Base-by-base conservation (phyloP, 108 stramenopile genomes). In the Nitzschia sp. region DNA sequence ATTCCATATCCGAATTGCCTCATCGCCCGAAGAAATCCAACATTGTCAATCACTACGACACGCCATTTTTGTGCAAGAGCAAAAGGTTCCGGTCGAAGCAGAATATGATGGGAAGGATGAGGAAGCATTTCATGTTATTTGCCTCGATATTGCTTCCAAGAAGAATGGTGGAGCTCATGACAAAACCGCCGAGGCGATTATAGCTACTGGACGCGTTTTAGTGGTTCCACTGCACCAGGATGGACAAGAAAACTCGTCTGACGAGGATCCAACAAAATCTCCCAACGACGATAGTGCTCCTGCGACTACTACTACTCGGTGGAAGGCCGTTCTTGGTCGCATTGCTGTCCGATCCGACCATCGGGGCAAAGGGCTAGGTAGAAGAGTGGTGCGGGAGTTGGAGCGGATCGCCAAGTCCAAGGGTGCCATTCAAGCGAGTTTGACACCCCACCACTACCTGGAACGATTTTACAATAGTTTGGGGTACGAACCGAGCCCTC, bases 31-130 rank as follows among this genome's bases (percentile, higher is more conserved):
- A 23, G 49, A 51, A 51, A 17, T 51, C 19, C 19, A 51, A 19
- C 49, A 51, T 9, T 51, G 49, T 51, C 13, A 19, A 51, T 4
- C 19, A 4, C 49, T 51, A 19, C 49, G 49, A 5, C 49, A 51
- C 21, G 49, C 49, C 49, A 51, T 51, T 51, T 51, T 51, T 51
- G 49, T 51, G 5, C 49, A 51, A 51, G 49, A 51, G 21, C 49
- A 51, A 51, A 51, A 51, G n/a, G 49, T 51, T 19, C 49, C 49
- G 21, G 21, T 21, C 18, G 49, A 51, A 51, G 49, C 49, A 8
- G 49, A 51, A 19, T 17, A 21, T 23, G 49, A 51, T 51, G 49
- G 49, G 21, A 51, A 23, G 4, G 49, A 51, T 23, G 49, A 51
- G 13, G 18, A 51, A n/a, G 49, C 49, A 9, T 51, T 51, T 51